Conservation (phyloP, 768 basidiomycete genomes). For the Lactarius hatsudake region DNA sequence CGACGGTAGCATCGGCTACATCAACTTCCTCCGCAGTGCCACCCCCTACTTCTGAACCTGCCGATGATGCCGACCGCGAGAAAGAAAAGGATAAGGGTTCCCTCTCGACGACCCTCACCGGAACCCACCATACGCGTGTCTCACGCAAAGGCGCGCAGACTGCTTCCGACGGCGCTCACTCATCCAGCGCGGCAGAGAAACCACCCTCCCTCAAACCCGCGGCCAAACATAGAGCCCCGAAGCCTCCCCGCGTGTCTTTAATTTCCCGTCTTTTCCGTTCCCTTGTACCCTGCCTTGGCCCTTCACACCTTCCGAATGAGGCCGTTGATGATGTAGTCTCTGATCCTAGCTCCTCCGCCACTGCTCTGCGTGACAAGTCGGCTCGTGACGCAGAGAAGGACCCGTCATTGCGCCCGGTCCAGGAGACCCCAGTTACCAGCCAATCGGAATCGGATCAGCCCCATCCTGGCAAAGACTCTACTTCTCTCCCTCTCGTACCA, state of each 20-base stretch:
- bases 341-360: conserved; percentile 25
- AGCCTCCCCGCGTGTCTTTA: conserved; percentile 48
- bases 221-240: conserved; percentile 28
- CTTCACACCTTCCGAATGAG: conserved; percentile 49
- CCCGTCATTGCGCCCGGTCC: conserved; percentile 24
- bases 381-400: conserved; percentile 30
- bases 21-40: conserved; percentile 29
- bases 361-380: conserved; percentile 33
- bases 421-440: conserved; percentile 29
- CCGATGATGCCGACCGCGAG: conserved; percentile 39
- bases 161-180: conserved; percentile 37
- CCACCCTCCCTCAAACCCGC: conserved; percentile 26
- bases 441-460: conserved; percentile 24
- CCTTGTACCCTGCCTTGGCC: conserved; percentile 65
- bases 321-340: conserved; percentile 34
- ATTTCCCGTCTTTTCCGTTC: conserved; percentile 57
- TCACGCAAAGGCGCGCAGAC: conserved; percentile 34
- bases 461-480: conserved; percentile 12
- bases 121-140: conserved; percentile 41
- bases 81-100: conserved; percentile 49
- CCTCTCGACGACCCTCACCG: conserved; percentile 41
- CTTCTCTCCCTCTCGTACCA: conserved; percentile 10
- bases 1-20: conserved; percentile 18
- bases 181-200: conserved; percentile 33
- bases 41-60: conserved; percentile 33